Evolutionary conservation across 108 stramenopile species (phyloP), one percentile per base, ranked within the genome.

Genomic region (Cyclostephanos invisitatus): DNA sequence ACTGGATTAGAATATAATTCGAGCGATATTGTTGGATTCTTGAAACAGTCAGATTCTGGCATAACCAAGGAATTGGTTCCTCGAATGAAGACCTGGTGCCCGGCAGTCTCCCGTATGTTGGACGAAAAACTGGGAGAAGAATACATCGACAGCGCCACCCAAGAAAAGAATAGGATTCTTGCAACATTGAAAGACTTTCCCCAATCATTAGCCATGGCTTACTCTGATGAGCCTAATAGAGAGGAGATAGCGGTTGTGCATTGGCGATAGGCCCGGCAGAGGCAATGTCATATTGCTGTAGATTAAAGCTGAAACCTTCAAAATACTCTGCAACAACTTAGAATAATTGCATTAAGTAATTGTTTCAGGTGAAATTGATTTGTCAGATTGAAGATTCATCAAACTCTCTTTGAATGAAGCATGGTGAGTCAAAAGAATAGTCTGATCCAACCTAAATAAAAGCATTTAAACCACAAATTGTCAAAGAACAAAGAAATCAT

Each of bases 141-240:
- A 38, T 2, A 28, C 53, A 51, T 42, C 22, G 7, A 22, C 44
- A 12, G 64, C 56, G 2, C 18, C 36, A 36, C 49, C 18, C 46
- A 57, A 38, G 24, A 20, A 42, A 49, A 49, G 18, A 38, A 68
- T 68, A 51, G 51, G 35, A 51, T 67, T 58, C 58, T 57, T 24
- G 48, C 46, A 0, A 27, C 47, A 42, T 62, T 62, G 40, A 50
- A 72, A 35, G 51, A 44, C 29, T 72, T 51, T 38, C 42, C 51
- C 0, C 67, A 70, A 49, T 42, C 66, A 18, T 11, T 67, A 27
- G 21, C 57, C 17, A 35, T 62, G 20, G 66, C 67, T 22, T 63
- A 47, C 37, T 67, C 66, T 54, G 64, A 72, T 48, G 78, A 78
- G 36, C 50, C 38, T 36, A 72, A 72, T 24, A 67, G 78, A 72